These are phyloP conservation scores for Neurospora intermedia DNA, from an alignment of 495 filamentous ascomycete genomes.

Conservation along the genomic window DNA sequence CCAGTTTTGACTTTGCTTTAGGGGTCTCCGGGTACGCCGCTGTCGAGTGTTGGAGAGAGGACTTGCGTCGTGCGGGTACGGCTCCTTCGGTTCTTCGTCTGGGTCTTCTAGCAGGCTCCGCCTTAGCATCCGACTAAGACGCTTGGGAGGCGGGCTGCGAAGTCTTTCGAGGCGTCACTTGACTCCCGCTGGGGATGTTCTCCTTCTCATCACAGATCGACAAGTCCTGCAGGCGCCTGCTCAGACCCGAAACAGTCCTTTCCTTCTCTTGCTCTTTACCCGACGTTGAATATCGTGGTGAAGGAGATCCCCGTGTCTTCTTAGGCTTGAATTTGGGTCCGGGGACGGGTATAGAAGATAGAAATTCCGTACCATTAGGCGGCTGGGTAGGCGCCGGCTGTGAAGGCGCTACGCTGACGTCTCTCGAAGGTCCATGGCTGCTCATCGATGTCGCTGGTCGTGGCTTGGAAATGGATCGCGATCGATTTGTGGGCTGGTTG, in stretches of 20 bases:
- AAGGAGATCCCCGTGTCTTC: slow-evolving; percentile 18
- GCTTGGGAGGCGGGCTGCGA: slow-evolving; percentile 2
- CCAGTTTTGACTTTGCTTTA: slow-evolving; percentile 6
- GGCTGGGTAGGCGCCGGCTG: slow-evolving; percentile 32
- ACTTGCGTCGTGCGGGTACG: slow-evolving; percentile 4
- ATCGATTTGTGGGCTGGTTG: slow-evolving; percentile 31
- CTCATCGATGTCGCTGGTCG: slow-evolving; percentile 55
- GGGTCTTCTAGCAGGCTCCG: slow-evolving; percentile 1
- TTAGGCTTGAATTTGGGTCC: slow-evolving; percentile 9
- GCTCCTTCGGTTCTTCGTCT: slow-evolving; percentile 2
- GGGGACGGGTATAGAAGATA: slow-evolving; percentile 11
- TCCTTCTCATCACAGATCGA: slow-evolving; percentile 16
- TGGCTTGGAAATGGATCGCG: slow-evolving; percentile 22
- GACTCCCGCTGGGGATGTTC: slow-evolving; percentile 14
- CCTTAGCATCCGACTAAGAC: slow-evolving; percentile 9
- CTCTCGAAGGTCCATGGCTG: slow-evolving; percentile 28
- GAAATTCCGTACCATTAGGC: slow-evolving; percentile 56
- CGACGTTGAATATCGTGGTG: slow-evolving; percentile 16
- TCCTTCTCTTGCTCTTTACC: slow-evolving; percentile 13
- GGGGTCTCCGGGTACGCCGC: slow-evolving; percentile 3
- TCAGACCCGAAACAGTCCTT: slow-evolving; percentile 10
- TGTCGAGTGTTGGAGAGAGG: not conserved
- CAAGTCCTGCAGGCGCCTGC: slow-evolving; percentile 15
- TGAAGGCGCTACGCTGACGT: slow-evolving; percentile 25
- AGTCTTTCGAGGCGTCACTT: slow-evolving; percentile 26